Evolutionary conservation across 179 eudicot species (phyloP).

Genomic region (Vitellaria paradoxa): DNA sequence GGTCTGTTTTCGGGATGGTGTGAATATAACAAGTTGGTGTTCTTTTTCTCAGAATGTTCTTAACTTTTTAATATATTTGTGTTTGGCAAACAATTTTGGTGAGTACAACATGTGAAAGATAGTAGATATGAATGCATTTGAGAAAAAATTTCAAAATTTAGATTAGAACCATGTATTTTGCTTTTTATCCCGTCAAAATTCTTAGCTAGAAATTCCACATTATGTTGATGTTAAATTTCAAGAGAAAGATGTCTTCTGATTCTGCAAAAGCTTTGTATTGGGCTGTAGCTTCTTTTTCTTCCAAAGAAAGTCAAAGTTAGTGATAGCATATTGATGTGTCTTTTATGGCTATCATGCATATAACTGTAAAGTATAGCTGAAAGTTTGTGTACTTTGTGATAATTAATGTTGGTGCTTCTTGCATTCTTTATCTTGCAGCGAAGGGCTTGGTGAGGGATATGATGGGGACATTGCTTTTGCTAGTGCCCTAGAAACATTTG

Average conservation of each 20-base stretch:
- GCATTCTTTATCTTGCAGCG: slow-evolving; percentile 43
- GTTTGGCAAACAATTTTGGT: background rate
- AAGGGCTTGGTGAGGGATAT: slow-evolving; percentile 99
- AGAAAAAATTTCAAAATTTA: background rate
- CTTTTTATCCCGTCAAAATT: background rate
- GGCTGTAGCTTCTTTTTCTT: slow-evolving; percentile 5
- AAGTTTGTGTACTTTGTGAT: background rate
- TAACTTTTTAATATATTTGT: background rate
- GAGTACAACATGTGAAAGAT: background rate
- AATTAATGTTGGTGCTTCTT: background rate
- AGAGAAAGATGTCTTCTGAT: background rate
- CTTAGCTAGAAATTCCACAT: too few relatives aligned
- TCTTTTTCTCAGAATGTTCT: slow-evolving; percentile 10
- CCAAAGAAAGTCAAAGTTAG: background rate
- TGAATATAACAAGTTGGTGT: background rate
- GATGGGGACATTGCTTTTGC: slow-evolving; percentile 99
- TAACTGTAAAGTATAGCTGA: too few relatives aligned
- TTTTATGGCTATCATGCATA: background rate
- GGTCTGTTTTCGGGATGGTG: background rate
- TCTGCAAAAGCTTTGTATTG: background rate
- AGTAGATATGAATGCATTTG: background rate
- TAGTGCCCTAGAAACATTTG: slow-evolving; percentile 88
- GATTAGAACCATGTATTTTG: background rate
- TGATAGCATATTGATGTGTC: too few relatives aligned
- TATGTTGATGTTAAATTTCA: background rate